These are phyloP conservation scores for Mycena sp. DNA, from an alignment of 1,284 basidiomycete genomes.

Conservation along the genomic window DNA sequence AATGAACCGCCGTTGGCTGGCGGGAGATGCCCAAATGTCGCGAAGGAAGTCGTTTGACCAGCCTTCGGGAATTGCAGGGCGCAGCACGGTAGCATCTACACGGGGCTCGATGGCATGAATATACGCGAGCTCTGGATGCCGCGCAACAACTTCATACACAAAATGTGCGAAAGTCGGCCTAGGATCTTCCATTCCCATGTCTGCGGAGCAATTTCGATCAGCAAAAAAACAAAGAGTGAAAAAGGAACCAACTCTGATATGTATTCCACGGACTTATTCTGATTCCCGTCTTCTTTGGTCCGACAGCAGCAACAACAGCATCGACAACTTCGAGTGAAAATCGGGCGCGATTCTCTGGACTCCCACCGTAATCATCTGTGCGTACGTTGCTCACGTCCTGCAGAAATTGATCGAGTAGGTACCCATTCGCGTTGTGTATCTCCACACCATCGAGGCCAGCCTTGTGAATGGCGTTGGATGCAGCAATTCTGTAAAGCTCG, in stretches of 20 bases:
- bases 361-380: conserved; percentile 70
- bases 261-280: conserved; percentile 53
- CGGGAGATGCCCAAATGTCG: conserved; percentile 35
- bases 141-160: conserved; percentile 31
- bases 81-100: conserved; percentile 23
- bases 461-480: conserved; percentile 40
- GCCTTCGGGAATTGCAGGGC: conserved; percentile 2
- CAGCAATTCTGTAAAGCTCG: conserved; percentile 35
- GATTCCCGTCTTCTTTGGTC: conserved; percentile 46
- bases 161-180: conserved; percentile 41
- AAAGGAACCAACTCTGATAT: conserved; percentile 32
- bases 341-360: conserved; percentile 58
- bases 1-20: conserved; percentile 34
- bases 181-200: conserved; percentile 40
- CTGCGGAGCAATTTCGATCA: neutral
- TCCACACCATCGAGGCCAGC: conserved; percentile 41
- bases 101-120: conserved; percentile 54
- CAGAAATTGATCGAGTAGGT: conserved; percentile 52
- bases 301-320: conserved; percentile 38
- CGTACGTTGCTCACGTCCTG: conserved; percentile 57
- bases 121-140: conserved; percentile 54
- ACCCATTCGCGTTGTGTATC: conserved; percentile 46
- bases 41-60: conserved; percentile 39
- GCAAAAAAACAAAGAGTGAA: neutral
- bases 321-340: conserved; percentile 59